A percentile compares a stretch with the other conserved stretches of the same genome.
Conservation (phyloP, 257 asterid species). For the Przewalskia tangutica region DNA sequence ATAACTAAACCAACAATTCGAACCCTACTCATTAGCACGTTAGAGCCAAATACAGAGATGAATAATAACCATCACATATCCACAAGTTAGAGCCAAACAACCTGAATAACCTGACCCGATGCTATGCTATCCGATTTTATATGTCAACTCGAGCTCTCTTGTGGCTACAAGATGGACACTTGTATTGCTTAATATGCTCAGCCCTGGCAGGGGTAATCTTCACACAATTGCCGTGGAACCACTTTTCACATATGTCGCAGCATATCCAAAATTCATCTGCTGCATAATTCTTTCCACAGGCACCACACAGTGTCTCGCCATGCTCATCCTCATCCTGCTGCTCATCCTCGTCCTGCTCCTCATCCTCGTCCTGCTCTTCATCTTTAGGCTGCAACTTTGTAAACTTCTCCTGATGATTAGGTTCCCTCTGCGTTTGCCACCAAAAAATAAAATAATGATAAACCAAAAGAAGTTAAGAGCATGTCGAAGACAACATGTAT, state of each 20-base stretch:
- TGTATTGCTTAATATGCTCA: constrained; percentile 72
- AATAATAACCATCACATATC: not conserved
- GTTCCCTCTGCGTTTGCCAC: constrained; percentile 24
- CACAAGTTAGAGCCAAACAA: not conserved
- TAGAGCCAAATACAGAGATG: not conserved
- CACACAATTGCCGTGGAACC: constrained; percentile 90
- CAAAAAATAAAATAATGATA: constrained; percentile 2
- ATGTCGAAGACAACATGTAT: not conserved
- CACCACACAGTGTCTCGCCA: constrained; percentile 64
- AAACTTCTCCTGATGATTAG: constrained; percentile 28
- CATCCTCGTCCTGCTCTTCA: constrained; percentile 18
- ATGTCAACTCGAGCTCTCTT: constrained; percentile 38
- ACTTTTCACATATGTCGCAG: constrained; percentile 72
- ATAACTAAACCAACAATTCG: not conserved
- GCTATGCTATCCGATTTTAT: not conserved
- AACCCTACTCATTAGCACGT: not conserved
- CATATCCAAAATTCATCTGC: constrained; percentile 75
- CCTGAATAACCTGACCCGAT: not conserved
- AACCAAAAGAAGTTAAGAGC: not conserved
- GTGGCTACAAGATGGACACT: constrained; percentile 81
- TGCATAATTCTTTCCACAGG: constrained; percentile 54
- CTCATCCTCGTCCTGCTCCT: constrained; percentile 33
- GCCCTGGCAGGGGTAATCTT: constrained; percentile 80
- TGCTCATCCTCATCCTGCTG: constrained; percentile 39
- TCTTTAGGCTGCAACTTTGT: constrained; percentile 35